Evolutionary conservation across 129 eudicot species (phyloP).

Genomic region (Flaveria sonorensis): DNA sequence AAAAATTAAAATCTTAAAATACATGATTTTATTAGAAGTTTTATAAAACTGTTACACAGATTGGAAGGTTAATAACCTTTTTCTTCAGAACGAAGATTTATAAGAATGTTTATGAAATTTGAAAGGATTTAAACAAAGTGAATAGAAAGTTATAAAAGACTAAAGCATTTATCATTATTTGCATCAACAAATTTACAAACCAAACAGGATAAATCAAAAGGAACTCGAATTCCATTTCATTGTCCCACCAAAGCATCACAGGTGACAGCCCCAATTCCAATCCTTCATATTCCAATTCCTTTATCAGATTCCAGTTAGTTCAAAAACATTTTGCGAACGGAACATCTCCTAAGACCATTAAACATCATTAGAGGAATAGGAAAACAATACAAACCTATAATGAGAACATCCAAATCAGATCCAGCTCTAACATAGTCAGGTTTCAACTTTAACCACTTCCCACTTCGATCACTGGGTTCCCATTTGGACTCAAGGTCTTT

Average conservation of each 20-base stretch:
- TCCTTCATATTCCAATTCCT: not conserved
- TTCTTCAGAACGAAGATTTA: not conserved
- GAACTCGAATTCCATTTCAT: not conserved
- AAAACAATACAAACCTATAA: constrained; percentile 57
- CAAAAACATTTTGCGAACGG: not conserved
- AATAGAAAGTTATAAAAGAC: not conserved
- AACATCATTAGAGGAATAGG: constrained; percentile 12
- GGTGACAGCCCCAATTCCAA: not conserved
- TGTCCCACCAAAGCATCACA: not conserved
- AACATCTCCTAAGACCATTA: constrained; percentile 11
- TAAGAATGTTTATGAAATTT: not conserved
- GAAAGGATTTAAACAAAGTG: not conserved
- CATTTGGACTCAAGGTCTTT: constrained; percentile 92
- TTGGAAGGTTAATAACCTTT: not conserved
- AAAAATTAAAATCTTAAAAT: not conserved
- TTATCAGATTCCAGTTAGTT: not conserved
- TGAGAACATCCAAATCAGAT: constrained; percentile 92
- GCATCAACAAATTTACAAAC: not conserved
- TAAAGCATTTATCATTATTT: not conserved
- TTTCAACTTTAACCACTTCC: constrained; percentile 93
- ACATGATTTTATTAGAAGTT: not conserved
- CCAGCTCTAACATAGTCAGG: constrained; percentile 93
- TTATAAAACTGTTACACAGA: not conserved
- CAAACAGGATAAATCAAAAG: not conserved
- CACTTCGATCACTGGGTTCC: constrained; percentile 99